Conservation (phyloP, 2,329 filamentous ascomycete genomes). For the Trichoderma sp. region DNA sequence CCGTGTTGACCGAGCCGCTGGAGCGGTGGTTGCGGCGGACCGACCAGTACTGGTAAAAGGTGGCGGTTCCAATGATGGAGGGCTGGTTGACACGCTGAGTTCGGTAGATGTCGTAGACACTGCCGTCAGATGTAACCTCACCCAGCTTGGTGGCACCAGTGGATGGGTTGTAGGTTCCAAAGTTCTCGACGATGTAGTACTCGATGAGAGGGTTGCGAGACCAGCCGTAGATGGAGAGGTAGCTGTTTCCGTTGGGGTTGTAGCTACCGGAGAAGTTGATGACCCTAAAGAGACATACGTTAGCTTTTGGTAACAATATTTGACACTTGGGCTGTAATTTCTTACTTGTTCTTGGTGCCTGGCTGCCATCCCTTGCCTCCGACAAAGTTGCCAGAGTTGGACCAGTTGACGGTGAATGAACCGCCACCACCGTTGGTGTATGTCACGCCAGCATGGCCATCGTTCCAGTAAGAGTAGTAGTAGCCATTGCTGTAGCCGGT, state of each 20-base stretch:
- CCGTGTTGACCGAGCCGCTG: conserved; percentile 16
- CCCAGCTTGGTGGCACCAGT: conserved; percentile 16
- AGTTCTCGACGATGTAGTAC: conserved; percentile 19
- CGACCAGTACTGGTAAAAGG: conserved; percentile 19
- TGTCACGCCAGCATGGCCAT: conserved; percentile 3
- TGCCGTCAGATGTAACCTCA: conserved; percentile 12
- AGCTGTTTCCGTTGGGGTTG: conserved; percentile 17
- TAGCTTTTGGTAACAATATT: background rate
- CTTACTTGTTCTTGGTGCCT: conserved; percentile 6
- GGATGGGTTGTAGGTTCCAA: conserved; percentile 17
- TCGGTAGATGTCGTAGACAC: conserved; percentile 16
- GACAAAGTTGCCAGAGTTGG: conserved; percentile 15
- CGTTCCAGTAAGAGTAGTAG: conserved; percentile 15
- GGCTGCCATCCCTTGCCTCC: conserved; percentile 17
- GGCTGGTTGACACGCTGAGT: conserved; percentile 17
- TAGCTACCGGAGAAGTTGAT: conserved; percentile 15
- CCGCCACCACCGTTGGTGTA: conserved; percentile 11
- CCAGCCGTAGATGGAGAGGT: conserved; percentile 16
- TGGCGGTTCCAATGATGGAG: conserved; percentile 13
- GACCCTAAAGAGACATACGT: background rate
- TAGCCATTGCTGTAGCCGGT: conserved; percentile 9
- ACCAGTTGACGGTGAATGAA: conserved; percentile 13
- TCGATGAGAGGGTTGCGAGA: conserved; percentile 14
- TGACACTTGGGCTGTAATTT: background rate
- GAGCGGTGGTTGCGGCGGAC: conserved; percentile 15